These are phyloP conservation scores for Ganoderma leucocontextum DNA, from an alignment of 1,284 basidiomycete species.

Conservation along the genomic window DNA sequence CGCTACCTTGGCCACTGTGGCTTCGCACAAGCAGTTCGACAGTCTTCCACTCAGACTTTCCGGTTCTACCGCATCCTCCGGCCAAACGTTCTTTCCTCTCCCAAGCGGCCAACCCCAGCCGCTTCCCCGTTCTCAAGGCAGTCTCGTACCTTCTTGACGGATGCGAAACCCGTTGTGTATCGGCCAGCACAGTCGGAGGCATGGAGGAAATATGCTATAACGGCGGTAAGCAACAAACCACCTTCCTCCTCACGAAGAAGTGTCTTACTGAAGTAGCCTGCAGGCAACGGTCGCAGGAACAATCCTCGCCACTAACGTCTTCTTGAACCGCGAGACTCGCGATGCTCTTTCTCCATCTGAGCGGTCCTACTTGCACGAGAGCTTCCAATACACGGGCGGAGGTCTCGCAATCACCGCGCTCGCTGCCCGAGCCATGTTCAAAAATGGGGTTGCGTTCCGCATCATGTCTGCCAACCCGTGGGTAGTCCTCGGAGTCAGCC, in stretches of 20 bases:
- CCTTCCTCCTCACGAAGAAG: background rate
- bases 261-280: background rate
- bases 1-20: constrained; percentile 37
- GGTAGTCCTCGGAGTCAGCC: constrained; percentile 85
- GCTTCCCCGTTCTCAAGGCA: constrained; percentile 36
- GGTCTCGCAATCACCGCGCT: constrained; percentile 82
- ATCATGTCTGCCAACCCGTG: constrained; percentile 91
- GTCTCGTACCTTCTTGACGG: constrained; percentile 53
- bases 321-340: constrained; percentile 82
- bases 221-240: constrained; percentile 49
- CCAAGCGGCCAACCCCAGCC: constrained; percentile 37
- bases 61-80: constrained; percentile 44
- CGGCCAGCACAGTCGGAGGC: constrained; percentile 49
- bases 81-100: constrained; percentile 41
- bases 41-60: constrained; percentile 29
- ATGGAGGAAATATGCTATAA: constrained; percentile 59
- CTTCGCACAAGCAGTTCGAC: constrained; percentile 28
- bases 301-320: constrained; percentile 66
- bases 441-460: constrained; percentile 75
- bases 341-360: constrained; percentile 70
- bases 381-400: constrained; percentile 87
- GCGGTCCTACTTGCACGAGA: constrained; percentile 79
- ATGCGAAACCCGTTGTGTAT: constrained; percentile 48
- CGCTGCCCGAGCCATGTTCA: constrained; percentile 83
- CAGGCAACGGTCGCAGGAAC: constrained; percentile 76